phyloP scores from a whole-genome alignment of 129 eudicot species.

The Tagetes patula region DNA sequence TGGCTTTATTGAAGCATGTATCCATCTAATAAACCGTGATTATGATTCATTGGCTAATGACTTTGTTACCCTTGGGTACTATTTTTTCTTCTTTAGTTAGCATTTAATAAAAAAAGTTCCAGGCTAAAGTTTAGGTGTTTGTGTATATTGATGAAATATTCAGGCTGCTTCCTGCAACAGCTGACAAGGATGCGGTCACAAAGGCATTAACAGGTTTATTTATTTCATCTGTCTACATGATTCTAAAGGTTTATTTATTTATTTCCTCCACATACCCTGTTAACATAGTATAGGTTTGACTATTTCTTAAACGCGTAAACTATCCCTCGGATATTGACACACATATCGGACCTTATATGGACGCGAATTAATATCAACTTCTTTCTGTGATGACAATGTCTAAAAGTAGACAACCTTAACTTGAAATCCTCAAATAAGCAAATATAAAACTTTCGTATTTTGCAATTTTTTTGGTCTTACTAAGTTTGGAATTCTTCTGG shows the following conservation, averaged over 20 bases:
- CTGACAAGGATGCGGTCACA: slow-evolving; percentile 91
- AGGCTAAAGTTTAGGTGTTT: slow-evolving; percentile 9
- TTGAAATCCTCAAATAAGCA: slow-evolving; percentile 2
- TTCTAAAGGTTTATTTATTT: neutral
- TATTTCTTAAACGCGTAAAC: neutral
- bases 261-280: neutral
- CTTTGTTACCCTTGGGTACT: slow-evolving; percentile 95
- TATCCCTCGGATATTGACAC: neutral
- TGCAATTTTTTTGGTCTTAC: slow-evolving; percentile 19
- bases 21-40: slow-evolving; percentile 92
- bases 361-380: slow-evolving; percentile 2
- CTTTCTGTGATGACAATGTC: slow-evolving; percentile 9
- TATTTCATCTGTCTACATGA: slow-evolving; percentile 24
- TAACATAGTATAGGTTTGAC: neutral
- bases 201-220: slow-evolving; percentile 88
- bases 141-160: slow-evolving; percentile 20
- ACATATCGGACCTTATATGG: neutral
- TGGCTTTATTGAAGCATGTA: slow-evolving; percentile 98
- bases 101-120: neutral
- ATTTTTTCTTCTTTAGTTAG: slow-evolving; percentile 28
- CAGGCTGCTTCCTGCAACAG: slow-evolving; percentile 92
- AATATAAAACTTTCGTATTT: neutral
- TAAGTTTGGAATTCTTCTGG: slow-evolving; percentile 25
- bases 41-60: slow-evolving; percentile 87
- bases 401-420: neutral